phyloP scores from a whole-genome alignment of 1,284 basidiomycete species.

The Cutaneotrichosporon sp. region DNA sequence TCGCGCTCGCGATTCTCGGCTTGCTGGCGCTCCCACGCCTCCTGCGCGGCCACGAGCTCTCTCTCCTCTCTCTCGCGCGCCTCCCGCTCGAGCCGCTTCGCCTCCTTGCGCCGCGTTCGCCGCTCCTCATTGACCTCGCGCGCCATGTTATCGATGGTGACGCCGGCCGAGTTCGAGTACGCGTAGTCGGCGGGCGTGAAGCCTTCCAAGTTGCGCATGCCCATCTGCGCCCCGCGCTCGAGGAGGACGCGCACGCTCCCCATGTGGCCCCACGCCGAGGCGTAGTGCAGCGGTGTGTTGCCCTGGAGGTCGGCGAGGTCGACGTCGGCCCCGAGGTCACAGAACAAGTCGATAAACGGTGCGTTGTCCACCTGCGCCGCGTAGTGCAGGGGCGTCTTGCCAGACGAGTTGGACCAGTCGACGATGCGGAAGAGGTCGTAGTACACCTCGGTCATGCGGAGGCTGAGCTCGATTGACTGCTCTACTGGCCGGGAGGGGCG shows the following conservation, averaged over 20 bases:
- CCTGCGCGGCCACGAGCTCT: constrained; percentile 9
- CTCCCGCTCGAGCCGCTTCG: constrained; percentile 18
- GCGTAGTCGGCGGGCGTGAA: constrained; percentile 91
- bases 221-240: constrained; percentile 79
- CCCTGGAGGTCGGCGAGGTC: constrained; percentile 86
- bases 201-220: constrained; percentile 80
- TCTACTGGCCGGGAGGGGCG: constrained; percentile 19
- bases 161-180: constrained; percentile 62
- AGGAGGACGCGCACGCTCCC: constrained; percentile 83
- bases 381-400: constrained; percentile 85
- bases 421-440: constrained; percentile 62
- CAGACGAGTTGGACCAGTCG: constrained; percentile 85
- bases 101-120: constrained; percentile 18
- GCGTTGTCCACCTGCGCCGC: constrained; percentile 86
- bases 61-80: constrained; percentile 3
- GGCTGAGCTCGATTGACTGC: constrained; percentile 29
- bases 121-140: constrained; percentile 36
- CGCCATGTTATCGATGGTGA: constrained; percentile 34
- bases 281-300: constrained; percentile 86
- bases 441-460: constrained; percentile 44
- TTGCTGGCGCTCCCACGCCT: constrained; percentile 6
- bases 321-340: constrained; percentile 82
- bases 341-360: constrained; percentile 70
- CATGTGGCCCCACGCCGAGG: constrained; percentile 45
- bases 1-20: neutral